Base-by-base conservation (phyloP, 1,139 yeast genomes). In the Hyphopichia khmerensis region DNA sequence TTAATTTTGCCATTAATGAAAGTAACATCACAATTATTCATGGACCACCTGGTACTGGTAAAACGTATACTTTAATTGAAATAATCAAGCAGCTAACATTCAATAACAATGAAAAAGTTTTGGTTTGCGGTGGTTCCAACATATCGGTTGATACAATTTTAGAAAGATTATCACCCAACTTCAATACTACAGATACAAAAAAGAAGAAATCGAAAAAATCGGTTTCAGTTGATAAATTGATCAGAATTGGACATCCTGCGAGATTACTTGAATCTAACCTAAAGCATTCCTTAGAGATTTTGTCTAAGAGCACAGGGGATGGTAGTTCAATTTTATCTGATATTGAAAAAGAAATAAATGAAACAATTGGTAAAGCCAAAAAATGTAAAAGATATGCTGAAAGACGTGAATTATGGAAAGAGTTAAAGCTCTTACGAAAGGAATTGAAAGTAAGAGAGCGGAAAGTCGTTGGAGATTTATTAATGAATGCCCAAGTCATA, bases 51-150 rank as follows among this genome's bases (percentile, higher is more conserved):
- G 79, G 79, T 1, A 74, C 79, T 0, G 82, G 81, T 17, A 68
- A 77, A 34, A 93, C 99, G 0, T 84, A 84, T 48, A 91, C 98
- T 0, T 55, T 93, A 8, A 81, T 91, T n/a, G 98, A 93, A 55
- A 66, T 88, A 10, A 84, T 90, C 33, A 79, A 86, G 39, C 97
- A 91, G 56, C 66, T 89, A 43, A 76, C 84, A 0, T 70, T 69
- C 14, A 66, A 67, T 13, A 59, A 60, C 30, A 81, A 82, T 8
- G 83, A 86, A 50, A 70, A 93, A 40, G 84, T 93, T 0, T 68
- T 93, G 34, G 95, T 93, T 0, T 91, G 98, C 65, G 98, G 97
- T 0, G 96, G 98, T 0, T 91, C 98, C 0, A 93, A 93, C 58
- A 84, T 90, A n/a, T 83, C 97, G 0, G 96, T 90, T 0, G 98